Evolutionary conservation across 768 basidiomycete genomes (phyloP).

Genomic region (Termitomyces bulborhizus): DNA sequence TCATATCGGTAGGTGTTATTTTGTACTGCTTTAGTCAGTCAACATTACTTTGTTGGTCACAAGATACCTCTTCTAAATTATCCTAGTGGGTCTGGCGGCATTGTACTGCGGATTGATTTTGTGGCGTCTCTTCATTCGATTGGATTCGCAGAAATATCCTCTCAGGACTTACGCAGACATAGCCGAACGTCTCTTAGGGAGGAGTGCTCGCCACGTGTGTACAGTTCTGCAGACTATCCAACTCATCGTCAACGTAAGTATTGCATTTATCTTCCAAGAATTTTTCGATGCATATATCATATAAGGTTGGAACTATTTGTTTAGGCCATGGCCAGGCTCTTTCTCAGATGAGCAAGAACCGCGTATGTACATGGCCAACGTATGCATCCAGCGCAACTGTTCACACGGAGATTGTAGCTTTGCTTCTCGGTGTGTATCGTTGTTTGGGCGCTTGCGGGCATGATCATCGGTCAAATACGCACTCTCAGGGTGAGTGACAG

Average conservation of each 20-base stretch:
- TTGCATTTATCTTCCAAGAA: not conserved
- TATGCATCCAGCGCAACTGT: constrained; percentile 42
- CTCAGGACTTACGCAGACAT: constrained; percentile 51
- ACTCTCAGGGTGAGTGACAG: constrained; percentile 33
- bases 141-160: constrained; percentile 54
- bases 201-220: constrained; percentile 36
- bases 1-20: constrained; percentile 21
- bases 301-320: constrained; percentile 32
- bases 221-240: constrained; percentile 50
- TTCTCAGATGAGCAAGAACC: constrained; percentile 40
- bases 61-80: not conserved
- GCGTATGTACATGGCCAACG: constrained; percentile 21
- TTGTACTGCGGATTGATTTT: constrained; percentile 50
- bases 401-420: constrained; percentile 23
- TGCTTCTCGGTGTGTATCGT: constrained; percentile 54
- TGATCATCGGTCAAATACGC: constrained; percentile 53
- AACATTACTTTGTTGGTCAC: not conserved
- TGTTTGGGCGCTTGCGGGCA: constrained; percentile 51
- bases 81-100: constrained; percentile 43
- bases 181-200: constrained; percentile 49
- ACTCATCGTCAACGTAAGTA: constrained; percentile 46
- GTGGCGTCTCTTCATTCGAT: constrained; percentile 47
- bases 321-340: constrained; percentile 47
- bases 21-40: constrained; percentile 38
- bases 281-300: not conserved